Conservation (phyloP, 257 asterid genomes). For the Sherardia arvensis region DNA sequence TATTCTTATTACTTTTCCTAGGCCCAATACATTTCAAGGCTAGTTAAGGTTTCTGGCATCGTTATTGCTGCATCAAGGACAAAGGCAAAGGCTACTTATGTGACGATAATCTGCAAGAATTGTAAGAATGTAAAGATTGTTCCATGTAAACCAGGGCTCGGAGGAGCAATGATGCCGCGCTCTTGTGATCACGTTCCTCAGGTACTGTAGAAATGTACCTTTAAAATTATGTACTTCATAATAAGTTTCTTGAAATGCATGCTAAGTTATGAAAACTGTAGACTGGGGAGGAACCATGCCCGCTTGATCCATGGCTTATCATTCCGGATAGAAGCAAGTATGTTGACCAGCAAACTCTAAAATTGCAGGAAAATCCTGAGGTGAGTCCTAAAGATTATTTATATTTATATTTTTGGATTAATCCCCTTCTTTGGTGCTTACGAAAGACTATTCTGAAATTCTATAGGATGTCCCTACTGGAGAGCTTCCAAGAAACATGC, state of each 20-base stretch:
- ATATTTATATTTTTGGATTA: not conserved
- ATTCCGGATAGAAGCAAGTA: conserved; percentile 92
- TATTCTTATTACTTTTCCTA: conserved; percentile 37
- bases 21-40: conserved; percentile 87
- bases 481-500: conserved; percentile 95
- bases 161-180: conserved; percentile 94
- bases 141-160: conserved; percentile 98
- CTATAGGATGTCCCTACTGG: conserved; percentile 95
- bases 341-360: conserved; percentile 89
- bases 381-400: conserved; percentile 21
- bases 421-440: not conserved
- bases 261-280: conserved; percentile 13
- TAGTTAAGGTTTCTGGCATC: conserved; percentile 89
- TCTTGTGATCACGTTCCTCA: conserved; percentile 87
- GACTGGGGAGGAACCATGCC: conserved; percentile 88
- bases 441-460: not conserved
- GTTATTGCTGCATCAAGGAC: conserved; percentile 98
- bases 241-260: not conserved
- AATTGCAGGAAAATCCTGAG: conserved; percentile 96
- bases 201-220: conserved; percentile 28
- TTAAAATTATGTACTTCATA: not conserved
- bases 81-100: conserved; percentile 93
- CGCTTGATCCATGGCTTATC: conserved; percentile 87
- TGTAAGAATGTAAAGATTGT: conserved; percentile 83
- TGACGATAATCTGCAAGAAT: conserved; percentile 78